Evolutionary conservation across 208 protist species (phyloP), one percentile per base, ranked within the genome.

Genomic region (Leishmania aethiopica): DNA sequence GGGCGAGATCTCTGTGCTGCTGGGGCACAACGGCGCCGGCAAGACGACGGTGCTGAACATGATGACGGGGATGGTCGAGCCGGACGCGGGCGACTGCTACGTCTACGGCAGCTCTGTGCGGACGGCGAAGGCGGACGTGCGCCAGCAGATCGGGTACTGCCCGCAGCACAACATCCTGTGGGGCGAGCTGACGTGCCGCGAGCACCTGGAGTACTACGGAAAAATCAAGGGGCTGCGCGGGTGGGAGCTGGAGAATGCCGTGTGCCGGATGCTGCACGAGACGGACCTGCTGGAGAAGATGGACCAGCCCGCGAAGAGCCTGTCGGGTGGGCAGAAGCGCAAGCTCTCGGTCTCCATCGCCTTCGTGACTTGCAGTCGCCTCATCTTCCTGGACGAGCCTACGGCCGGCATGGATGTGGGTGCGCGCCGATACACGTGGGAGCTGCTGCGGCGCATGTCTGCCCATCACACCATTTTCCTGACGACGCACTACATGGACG

Each of bases 401-500:
- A 96, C 96, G 2, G 93, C 93, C 0, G 95, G 95, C 1, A 97
- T 98, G 95, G 96, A 98, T 85, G 90, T 92, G 0, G 73, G 69
- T 11, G 90, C 94, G 1, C 90, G 95, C 2, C 92, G 94, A n/a
- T 89, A 92, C 82, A 92, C 95, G 60, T 98, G 96, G 96, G 86
- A 89, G 40, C 81, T 98, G 53, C 84, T 96, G 80, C 80, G 89
- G 0, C 49, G 80, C 28, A 90, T 93, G 83, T 82, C 83, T 0
- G 42, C 42, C 10, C 42, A 47, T 47, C 92, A 89, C 82, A 97
- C 88, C 11, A 95, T 96, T 57, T 49, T 96, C 25, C 80, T 96
- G 55, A 94, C 89, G 71, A 98, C 97, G 40, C 98, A 99, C 85
- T 98, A 93, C 85, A 99, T 99, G 98, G 98, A 99, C 80, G 99